Base-by-base conservation (phyloP, 1,139 yeast species). In the Lodderomyces beijingensis region DNA sequence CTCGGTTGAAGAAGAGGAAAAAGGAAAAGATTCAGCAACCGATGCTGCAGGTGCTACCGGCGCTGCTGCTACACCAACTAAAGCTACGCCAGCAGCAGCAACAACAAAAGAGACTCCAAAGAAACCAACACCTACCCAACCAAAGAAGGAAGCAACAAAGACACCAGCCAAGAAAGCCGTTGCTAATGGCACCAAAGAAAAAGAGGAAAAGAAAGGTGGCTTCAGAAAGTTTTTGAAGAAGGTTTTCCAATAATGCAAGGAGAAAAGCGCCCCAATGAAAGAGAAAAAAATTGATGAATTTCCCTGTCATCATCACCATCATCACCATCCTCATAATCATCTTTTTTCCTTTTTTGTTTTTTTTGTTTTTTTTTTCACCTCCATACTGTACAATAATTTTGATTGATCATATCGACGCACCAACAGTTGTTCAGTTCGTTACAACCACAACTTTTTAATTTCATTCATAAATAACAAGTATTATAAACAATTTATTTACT, bases 131-230 rank as follows among this genome's bases (percentile, higher is more conserved):
- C 43, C 39, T 34, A 44, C 44, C 41, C 44, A 45, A 35, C 37
- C 41, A 32, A 27, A 27, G 10, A 16, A 15, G 14, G 14, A 16
- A 27, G 21, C 21, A 7, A 19, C 21, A 7, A 5, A 25, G 15
- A 12, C 34, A 7, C 23, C 29, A 25, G 24, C 30, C 4, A 33
- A 28, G 21, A 28, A 27, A 20, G 23, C 38, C 11, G n/a, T 28
- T 10, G 26, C 30, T 17, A 16, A 32, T 10, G 30, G 22, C 19
- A 31, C 41, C 11, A 38, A 27, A 30, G 27, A 32, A 32, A 38
- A 45, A 31, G 45, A 41, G 35, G 43, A 45, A 41, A 45, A 45
- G 36, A 39, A 43, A 32, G 43, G 43, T 13, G 40, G 40, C 5
- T 42, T 44, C 25, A 42, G 43, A 37, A 37, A 31, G 25, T 40